Evolutionary conservation across 345 rosid genomes (phyloP), one percentile per base, ranked within the genome.

Genomic region (Isatis tinctoria): DNA sequence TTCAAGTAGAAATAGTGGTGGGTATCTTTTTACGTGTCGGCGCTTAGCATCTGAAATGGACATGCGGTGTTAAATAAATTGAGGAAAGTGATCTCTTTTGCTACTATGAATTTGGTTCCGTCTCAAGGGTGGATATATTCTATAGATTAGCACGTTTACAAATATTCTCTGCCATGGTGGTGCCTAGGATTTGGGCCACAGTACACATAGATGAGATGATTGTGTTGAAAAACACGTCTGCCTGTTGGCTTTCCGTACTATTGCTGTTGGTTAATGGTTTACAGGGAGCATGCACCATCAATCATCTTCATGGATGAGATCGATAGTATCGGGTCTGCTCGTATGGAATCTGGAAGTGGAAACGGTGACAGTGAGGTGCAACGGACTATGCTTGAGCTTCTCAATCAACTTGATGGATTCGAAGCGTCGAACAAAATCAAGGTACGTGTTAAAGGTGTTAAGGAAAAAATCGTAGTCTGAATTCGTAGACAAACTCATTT

Each of bases 281-380:
- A 43, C 78, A 96, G 97, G 89, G 99, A 96, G 76, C 99, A 96
- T 60, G 90, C 94, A 58, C 99, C 99, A 43, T 96, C 99, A 3
- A 96, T 92, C 75, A 96, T 96, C 59, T 96, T 90, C 80, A 96
- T 96, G 99, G 98, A 96, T 56, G 98, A 92, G 80, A 96, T 96
- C 2, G 99, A 96, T 74, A 96, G 99, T 75, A 96, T 96, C 24
- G 99, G 98, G 69, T 96, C 99, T 72, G 91, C 99, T 74, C 88
- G 99, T 78, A 96, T 96, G 98, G 99, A 96, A 80, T 96, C 99
- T 83, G 99, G 99, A 43, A 96, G 99, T 79, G 98, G 99, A 48
- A 96, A 89, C 69, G 97, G 99, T 48, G 99, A 96, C 75, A 92
- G 97, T 78, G 99, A 96, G 83, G 99, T 92, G 68, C 98, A 92